Conservation (phyloP, 345 rosid species). For the Populus ilicifolia region DNA sequence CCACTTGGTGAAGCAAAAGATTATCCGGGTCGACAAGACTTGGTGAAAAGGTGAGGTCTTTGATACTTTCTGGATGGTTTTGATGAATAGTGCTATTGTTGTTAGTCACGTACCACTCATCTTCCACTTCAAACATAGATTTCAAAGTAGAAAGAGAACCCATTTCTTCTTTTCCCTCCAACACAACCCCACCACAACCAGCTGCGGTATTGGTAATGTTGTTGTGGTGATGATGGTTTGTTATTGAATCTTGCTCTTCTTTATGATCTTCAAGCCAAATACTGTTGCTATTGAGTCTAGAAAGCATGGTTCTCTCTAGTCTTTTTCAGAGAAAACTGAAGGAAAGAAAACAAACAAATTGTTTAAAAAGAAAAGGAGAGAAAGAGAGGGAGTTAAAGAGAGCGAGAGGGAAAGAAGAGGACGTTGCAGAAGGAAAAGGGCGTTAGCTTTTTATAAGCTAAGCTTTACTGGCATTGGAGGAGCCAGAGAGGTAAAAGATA, state of each 20-base stretch:
- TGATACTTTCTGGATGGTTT: conserved; percentile 32
- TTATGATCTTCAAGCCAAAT: conserved; percentile 41
- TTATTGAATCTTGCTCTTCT: conserved; percentile 31
- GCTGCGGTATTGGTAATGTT: conserved; percentile 2
- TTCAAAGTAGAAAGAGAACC: conserved; percentile 42
- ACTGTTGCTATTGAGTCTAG: conserved; percentile 25
- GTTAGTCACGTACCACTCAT: conserved; percentile 45
- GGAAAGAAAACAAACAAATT: neutral
- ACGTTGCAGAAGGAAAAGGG: conserved; percentile 46
- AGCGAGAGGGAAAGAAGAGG: conserved; percentile 2
- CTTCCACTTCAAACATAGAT: conserved; percentile 52
- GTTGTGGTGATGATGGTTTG: conserved; percentile 20
- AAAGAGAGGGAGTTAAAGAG: neutral
- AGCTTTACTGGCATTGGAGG: conserved; percentile 2
- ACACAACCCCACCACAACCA: conserved; percentile 8
- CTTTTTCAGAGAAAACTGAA: neutral
- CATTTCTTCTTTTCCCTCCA: conserved; percentile 39
- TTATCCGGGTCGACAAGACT: conserved; percentile 44
- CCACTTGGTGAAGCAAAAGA: conserved; percentile 40
- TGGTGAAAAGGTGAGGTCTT: conserved; percentile 41
- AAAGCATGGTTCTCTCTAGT: conserved; percentile 30
- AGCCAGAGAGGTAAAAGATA: conserved; percentile 1
- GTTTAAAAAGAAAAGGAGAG: neutral
- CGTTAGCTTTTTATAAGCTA: conserved; percentile 18
- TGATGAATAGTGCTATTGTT: conserved; percentile 24